These are phyloP conservation scores for Elsinoe necatrix DNA, from an alignment of 2,329 filamentous ascomycete species.

Conservation along the genomic window DNA sequence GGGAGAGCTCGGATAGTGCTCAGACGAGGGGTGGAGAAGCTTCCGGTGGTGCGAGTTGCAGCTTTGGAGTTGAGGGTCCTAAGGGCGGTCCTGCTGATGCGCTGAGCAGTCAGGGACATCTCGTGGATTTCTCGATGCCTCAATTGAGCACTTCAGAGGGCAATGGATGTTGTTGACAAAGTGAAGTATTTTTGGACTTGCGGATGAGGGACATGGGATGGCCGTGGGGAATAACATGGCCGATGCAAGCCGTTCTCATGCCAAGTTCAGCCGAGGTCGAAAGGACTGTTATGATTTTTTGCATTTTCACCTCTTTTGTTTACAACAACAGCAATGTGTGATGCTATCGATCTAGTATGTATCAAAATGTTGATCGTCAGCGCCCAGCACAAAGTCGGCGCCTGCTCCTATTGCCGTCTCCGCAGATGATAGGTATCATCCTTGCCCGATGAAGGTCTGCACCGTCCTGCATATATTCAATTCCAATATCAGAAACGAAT, in stretches of 20 bases:
- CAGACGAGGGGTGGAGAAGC: slow-evolving; percentile 12
- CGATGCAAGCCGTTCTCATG: slow-evolving; percentile 14
- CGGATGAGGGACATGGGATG: background rate
- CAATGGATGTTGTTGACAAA: slow-evolving; percentile 6
- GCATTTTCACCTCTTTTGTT: too few relatives aligned
- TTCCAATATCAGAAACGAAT: too few relatives aligned
- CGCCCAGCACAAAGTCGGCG: too few relatives aligned
- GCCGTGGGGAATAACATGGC: background rate
- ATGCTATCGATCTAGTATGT: too few relatives aligned
- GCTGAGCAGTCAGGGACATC: slow-evolving; percentile 15
- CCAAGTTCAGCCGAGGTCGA: slow-evolving; percentile 6
- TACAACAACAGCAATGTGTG: too few relatives aligned
- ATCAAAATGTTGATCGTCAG: too few relatives aligned
- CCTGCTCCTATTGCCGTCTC: too few relatives aligned
- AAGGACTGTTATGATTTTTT: background rate
- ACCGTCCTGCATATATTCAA: background rate
- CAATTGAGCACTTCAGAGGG: slow-evolving; percentile 12
- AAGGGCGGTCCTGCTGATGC: slow-evolving; percentile 14
- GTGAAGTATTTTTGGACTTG: slow-evolving; percentile 1
- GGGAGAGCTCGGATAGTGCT: slow-evolving; percentile 20
- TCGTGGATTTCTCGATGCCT: background rate
- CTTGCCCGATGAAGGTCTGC: too few relatives aligned
- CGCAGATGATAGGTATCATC: too few relatives aligned
- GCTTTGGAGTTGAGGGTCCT: slow-evolving; percentile 18
- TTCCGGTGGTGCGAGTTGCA: slow-evolving; percentile 14